Evolutionary conservation across 2,329 filamentous ascomycete species (phyloP), one percentile per base, ranked within the genome.

Genomic region (Colletotrichum graminicola): DNA sequence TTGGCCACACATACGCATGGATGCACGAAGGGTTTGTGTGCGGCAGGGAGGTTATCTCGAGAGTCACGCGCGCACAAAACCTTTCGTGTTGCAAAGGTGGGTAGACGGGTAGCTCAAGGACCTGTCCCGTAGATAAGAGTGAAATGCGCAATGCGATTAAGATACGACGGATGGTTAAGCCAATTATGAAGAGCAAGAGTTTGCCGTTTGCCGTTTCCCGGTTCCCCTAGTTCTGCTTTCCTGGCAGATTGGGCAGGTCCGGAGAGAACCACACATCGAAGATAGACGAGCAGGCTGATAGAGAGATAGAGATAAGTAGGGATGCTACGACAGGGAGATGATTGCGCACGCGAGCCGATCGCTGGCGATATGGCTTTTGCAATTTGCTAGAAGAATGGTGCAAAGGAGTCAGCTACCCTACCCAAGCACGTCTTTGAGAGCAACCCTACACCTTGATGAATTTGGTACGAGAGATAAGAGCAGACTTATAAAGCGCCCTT

Each of bases 341-440:
- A 72, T 72, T 71, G 69, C 59, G 69, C 69, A 64, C 57, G 55
- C 54, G 55, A 72, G 70, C 34, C 66, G 66, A 72, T 72, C 56
- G 62, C 61, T 70, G 60, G 70, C 66, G 66, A 61, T 66, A 70
- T 71, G 55, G 56, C 56, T 6, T 66, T 66, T 65, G 70, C 70
- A 66, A 72, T 72, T 66, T 72, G 61, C 56, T 71, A 26, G 26
- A 43, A 57, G 57, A 59, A 66, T 71, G 70, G 62, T 66, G 66
- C 70, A 71, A 72, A 71, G 5, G 34, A 66, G 51, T 66, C 66
- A 72, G 70, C 70, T 72, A 67, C 70, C 70, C 43, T 66, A 72
- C 65, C 71, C 23, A 54, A 71, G 60, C 70, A 66, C 57, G 61
- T 71, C 55, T 49, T 71, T 39, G 26, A 8, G 56, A 45, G 61